These are phyloP conservation scores for Neurospora cerealis DNA, from an alignment of 495 filamentous ascomycete species.

Conservation along the genomic window DNA sequence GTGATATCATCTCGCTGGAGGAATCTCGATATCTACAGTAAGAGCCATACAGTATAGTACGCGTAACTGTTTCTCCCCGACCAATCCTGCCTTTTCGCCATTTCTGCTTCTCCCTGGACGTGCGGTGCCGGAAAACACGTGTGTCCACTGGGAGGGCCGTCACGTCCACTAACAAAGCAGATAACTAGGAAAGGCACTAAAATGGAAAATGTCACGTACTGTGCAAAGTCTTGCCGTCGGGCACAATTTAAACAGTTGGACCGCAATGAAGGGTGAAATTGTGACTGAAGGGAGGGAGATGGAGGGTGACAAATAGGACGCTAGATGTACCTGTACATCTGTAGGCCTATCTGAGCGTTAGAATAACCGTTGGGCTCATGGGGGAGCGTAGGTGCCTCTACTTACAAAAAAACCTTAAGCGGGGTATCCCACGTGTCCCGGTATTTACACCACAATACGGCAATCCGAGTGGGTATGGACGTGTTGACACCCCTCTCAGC, in stretches of 20 bases:
- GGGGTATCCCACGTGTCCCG: background rate
- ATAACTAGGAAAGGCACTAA: background rate
- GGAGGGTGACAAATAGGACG: background rate
- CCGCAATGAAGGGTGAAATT: background rate
- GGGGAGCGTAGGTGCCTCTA: background rate
- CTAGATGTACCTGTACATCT: background rate
- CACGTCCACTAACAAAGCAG: background rate
- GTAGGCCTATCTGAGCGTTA: background rate
- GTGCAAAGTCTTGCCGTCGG: background rate
- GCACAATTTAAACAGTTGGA: background rate
- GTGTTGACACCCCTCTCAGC: background rate
- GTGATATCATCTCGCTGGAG: background rate
- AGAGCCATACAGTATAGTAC: background rate
- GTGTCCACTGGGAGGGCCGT: background rate
- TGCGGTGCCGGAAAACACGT: background rate
- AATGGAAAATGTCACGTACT: background rate
- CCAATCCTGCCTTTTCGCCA: background rate
- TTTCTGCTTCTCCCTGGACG: background rate
- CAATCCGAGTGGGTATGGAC: background rate
- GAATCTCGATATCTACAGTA: background rate
- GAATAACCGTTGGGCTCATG: background rate
- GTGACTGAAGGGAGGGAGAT: background rate
- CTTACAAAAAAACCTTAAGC: background rate
- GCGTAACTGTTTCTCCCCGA: background rate
- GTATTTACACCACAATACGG: background rate